Evolutionary conservation across 306 rosid genomes (phyloP), one percentile per base, ranked within the genome.

Genomic region (Prunus salicina): DNA sequence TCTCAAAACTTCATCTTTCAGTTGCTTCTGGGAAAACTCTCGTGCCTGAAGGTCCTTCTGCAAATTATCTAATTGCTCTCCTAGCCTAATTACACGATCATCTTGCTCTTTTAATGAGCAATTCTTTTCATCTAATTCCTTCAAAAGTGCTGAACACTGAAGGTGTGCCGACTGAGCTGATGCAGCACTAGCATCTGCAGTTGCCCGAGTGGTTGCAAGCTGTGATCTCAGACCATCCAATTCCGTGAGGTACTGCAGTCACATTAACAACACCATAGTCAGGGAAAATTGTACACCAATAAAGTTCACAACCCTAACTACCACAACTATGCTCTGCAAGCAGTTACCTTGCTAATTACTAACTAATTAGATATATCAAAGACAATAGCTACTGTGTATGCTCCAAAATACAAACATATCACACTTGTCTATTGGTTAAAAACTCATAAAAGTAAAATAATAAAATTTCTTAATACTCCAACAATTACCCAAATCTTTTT

Each of bases 1-100:
- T 84, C 98, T 92, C 71, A 86, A 43, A 82, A 96, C 89, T 51
- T 93, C 96, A 47, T 91, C 98, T 82, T 83, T 93, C 82, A 93
- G 89, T 83, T 96, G 97, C 80, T 89, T 89, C 78, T 96, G 99
- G 9, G 98, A 93, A 79, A 84, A 91, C 78, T 96, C 99, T 79
- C 98, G 90, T 20, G 93, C 87, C 73, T 85, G 86, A 78, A 92
- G 93, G 76, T 93, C 94, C 81, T 86, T 96, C 74, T 87, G 99
- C 68, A 96, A 91, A 61, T 65, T 84, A 47, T 93, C 98, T 16
- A 96, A 79, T 80, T 92, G 97, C 84, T 87, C 93, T n/a, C 93
- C 96, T 24, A 96, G 83, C 83, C 87, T 88, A 41, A 61, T 83
- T 13, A 93, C 89, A 28, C 89, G 89, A 70, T 91, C 87, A 82